phyloP scores from a whole-genome alignment of 495 filamentous ascomycete genomes.

The Trichoderma orchidacearum region DNA sequence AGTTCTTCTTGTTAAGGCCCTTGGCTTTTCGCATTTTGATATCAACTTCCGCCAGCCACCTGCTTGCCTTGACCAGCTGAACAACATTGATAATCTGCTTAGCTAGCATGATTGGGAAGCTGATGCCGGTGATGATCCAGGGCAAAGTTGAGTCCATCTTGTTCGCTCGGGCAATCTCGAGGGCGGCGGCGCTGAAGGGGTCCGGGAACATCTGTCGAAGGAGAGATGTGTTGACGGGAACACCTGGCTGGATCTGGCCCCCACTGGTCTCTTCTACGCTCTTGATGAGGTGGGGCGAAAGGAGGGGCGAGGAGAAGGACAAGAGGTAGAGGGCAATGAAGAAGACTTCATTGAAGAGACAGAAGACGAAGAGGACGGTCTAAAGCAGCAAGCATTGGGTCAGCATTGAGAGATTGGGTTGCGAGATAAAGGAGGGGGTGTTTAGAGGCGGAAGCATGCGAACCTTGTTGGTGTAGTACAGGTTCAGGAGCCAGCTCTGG shows the following conservation, averaged over 20 bases:
- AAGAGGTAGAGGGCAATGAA: constrained; percentile 97
- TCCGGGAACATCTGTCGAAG: constrained; percentile 56
- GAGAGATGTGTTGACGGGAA: constrained; percentile 49
- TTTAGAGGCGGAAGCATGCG: constrained; percentile 11
- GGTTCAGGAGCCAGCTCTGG: constrained; percentile 68
- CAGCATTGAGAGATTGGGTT: constrained; percentile 3
- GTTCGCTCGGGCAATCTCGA: constrained; percentile 83
- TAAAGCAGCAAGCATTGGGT: constrained; percentile 21
- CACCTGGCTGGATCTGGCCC: constrained; percentile 45
- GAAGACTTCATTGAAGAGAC: constrained; percentile 83
- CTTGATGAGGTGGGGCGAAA: constrained; percentile 68
- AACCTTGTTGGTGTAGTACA: constrained; percentile 96
- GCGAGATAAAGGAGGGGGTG: background rate
- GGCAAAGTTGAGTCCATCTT: constrained; percentile 68
- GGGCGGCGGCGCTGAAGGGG: constrained; percentile 80
- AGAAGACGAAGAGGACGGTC: constrained; percentile 86
- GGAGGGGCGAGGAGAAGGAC: constrained; percentile 78
- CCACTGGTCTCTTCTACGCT: constrained; percentile 30
- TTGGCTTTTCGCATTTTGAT: constrained; percentile 5
- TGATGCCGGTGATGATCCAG: constrained; percentile 76
- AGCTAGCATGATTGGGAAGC: constrained; percentile 69
- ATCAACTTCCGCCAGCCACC: constrained; percentile 31
- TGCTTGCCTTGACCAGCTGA: constrained; percentile 85
- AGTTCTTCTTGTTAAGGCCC: background rate
- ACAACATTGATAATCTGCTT: constrained; percentile 94